Conservation (phyloP, 1,284 basidiomycete species). For the Cutaneotrichosporon sp. region DNA sequence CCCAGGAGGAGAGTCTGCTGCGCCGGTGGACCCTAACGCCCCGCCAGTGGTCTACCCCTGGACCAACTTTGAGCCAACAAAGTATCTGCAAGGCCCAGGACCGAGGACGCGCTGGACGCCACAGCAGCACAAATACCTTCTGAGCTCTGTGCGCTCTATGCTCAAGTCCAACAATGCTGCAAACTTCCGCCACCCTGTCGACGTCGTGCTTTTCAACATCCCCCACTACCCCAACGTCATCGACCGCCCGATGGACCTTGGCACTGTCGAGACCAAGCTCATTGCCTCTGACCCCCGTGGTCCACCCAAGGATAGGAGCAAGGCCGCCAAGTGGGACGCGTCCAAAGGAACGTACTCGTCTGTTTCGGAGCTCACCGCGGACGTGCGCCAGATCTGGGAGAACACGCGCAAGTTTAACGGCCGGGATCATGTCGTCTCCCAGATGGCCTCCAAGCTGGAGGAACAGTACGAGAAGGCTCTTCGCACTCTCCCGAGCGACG, state of each 20-base stretch:
- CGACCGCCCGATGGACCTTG: slow-evolving; percentile 90
- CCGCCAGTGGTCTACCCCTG: slow-evolving; percentile 24
- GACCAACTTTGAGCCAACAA: slow-evolving; percentile 41
- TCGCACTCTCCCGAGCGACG: slow-evolving; percentile 70
- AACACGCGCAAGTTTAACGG: slow-evolving; percentile 95
- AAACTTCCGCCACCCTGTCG: slow-evolving; percentile 85
- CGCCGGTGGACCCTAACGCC: slow-evolving; percentile 15
- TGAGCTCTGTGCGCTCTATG: slow-evolving; percentile 74
- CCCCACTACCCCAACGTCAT: slow-evolving; percentile 89
- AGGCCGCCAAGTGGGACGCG: slow-evolving; percentile 57
- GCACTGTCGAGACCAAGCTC: slow-evolving; percentile 89
- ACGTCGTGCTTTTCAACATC: slow-evolving; percentile 82
- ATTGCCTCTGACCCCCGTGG: slow-evolving; percentile 66
- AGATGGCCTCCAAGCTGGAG: slow-evolving; percentile 77
- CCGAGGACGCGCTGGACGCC: slow-evolving; percentile 47
- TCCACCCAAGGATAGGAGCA: slow-evolving; percentile 55
- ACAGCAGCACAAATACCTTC: slow-evolving; percentile 77
- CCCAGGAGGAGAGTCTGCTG: neutral
- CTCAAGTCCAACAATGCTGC: slow-evolving; percentile 75
- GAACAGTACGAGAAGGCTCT: slow-evolving; percentile 85
- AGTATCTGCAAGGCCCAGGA: slow-evolving; percentile 34
- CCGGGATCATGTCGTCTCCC: slow-evolving; percentile 74
- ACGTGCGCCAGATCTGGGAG: slow-evolving; percentile 80
- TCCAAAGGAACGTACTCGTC: slow-evolving; percentile 69
- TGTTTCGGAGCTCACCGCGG: slow-evolving; percentile 74